Percentiles rank a stretch among this genome's conserved stretches.
These are phyloP conservation scores for Isochrysis galbana DNA, from an alignment of 78 protist genomes.

Conservation along the genomic window DNA sequence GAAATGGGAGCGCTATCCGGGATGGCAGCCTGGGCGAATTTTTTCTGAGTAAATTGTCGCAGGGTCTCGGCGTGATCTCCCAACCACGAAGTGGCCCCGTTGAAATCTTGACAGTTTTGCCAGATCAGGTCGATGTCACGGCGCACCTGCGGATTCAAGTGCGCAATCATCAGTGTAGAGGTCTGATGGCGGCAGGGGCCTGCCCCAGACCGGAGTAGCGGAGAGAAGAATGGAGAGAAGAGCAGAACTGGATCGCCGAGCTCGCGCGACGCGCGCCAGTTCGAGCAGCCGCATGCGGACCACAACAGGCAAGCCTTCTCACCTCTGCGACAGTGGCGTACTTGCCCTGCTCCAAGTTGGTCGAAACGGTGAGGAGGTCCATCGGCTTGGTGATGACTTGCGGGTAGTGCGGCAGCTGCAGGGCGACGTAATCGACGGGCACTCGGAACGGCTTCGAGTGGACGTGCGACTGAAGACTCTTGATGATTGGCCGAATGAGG, in stretches of 20 bases:
- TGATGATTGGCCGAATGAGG: not conserved
- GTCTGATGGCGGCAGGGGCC: too few species aligned
- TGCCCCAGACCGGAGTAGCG: too few species aligned
- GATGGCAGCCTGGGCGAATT: not conserved
- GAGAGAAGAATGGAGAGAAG: too few species aligned
- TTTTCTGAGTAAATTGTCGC: not conserved
- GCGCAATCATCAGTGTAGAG: too few species aligned
- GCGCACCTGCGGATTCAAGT: too few species aligned
- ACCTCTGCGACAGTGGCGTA: not conserved
- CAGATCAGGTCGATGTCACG: constrained; percentile 14
- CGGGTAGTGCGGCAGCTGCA: not conserved
- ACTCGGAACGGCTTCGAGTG: not conserved
- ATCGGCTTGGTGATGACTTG: not conserved
- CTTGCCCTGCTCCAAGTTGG: not conserved
- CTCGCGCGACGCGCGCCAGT: too few species aligned
- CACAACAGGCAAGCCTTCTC: too few species aligned
- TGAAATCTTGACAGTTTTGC: not conserved
- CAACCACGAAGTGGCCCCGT: not conserved
- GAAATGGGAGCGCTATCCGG: not conserved
- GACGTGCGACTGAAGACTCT: not conserved
- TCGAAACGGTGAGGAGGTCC: not conserved
- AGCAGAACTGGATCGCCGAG: too few species aligned
- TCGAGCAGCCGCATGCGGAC: too few species aligned
- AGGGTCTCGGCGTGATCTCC: not conserved
- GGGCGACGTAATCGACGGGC: not conserved